These are phyloP conservation scores for Wickerhamiella shivajii DNA, from an alignment of 805 yeast species.

Conservation along the genomic window DNA sequence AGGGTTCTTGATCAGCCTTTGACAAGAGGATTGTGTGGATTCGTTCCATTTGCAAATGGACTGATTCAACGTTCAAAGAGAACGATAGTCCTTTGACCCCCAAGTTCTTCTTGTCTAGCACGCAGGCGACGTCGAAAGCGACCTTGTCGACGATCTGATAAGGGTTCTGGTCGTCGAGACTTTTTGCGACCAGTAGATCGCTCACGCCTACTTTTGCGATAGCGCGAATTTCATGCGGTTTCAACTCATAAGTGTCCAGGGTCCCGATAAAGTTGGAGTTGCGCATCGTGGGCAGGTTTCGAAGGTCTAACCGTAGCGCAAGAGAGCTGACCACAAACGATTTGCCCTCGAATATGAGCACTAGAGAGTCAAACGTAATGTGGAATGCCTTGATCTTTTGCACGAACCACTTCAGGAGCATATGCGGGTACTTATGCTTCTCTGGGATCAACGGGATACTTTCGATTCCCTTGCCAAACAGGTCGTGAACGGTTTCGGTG, in stretches of 20 bases:
- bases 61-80: constrained; percentile 20
- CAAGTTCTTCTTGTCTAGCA: constrained; percentile 20
- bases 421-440: constrained; percentile 3
- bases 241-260: constrained; percentile 20
- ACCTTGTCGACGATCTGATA: constrained; percentile 22
- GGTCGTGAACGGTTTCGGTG: background rate
- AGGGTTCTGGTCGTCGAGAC: constrained; percentile 20
- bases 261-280: constrained; percentile 24
- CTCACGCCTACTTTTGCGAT: constrained; percentile 16
- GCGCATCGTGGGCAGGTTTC: constrained; percentile 17
- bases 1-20: background rate
- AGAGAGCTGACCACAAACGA: constrained; percentile 21
- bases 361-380: constrained; percentile 17
- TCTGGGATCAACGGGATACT: constrained; percentile 15
- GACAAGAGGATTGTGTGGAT: constrained; percentile 13
- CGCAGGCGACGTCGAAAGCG: constrained; percentile 21
- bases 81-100: constrained; percentile 23
- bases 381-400: constrained; percentile 19
- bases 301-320: constrained; percentile 20
- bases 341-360: constrained; percentile 18
- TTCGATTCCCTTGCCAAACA: constrained; percentile 3
- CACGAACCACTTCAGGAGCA: constrained; percentile 15
- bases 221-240: constrained; percentile 21
- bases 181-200: constrained; percentile 22
- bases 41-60: constrained; percentile 17